Evolutionary conservation across 768 basidiomycete genomes (phyloP).

Genomic region (Russula sp.): DNA sequence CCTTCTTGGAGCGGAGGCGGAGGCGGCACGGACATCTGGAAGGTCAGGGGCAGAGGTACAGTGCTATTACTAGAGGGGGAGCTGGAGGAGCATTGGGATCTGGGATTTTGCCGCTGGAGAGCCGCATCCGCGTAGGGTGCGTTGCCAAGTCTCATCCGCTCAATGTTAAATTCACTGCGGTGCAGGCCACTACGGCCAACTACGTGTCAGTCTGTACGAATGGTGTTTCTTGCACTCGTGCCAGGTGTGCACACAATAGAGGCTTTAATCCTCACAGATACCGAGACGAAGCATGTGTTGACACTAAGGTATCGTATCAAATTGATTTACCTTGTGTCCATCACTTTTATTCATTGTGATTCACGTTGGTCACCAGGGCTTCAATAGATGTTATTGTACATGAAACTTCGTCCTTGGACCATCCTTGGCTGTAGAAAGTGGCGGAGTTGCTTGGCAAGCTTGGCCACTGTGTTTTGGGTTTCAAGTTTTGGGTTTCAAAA

Average conservation of each 20-base stretch:
- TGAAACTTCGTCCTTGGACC: background rate
- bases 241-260: constrained; percentile 77
- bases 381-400: constrained; percentile 45
- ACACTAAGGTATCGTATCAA: constrained; percentile 55
- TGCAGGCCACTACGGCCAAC: constrained; percentile 68
- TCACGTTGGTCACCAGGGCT: constrained; percentile 37
- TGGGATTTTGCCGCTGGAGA: constrained; percentile 70
- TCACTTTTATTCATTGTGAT: background rate
- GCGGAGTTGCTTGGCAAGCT: too few species aligned
- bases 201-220: constrained; percentile 78
- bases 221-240: constrained; percentile 75
- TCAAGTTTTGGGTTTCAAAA: too few species aligned
- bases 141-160: constrained; percentile 26
- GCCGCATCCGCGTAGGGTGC: constrained; percentile 72
- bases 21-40: constrained; percentile 33
- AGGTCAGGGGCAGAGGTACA: constrained; percentile 26
- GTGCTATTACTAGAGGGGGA: background rate
- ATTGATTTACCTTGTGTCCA: background rate
- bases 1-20: constrained; percentile 50
- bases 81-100: constrained; percentile 26
- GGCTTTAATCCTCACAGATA: constrained; percentile 62
- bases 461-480: too few species aligned
- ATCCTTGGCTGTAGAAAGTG: background rate
- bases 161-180: background rate
- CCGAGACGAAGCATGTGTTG: constrained; percentile 63